Base-by-base conservation (phyloP, 257 asterid genomes). In the Nyctanthes arbortristis region DNA sequence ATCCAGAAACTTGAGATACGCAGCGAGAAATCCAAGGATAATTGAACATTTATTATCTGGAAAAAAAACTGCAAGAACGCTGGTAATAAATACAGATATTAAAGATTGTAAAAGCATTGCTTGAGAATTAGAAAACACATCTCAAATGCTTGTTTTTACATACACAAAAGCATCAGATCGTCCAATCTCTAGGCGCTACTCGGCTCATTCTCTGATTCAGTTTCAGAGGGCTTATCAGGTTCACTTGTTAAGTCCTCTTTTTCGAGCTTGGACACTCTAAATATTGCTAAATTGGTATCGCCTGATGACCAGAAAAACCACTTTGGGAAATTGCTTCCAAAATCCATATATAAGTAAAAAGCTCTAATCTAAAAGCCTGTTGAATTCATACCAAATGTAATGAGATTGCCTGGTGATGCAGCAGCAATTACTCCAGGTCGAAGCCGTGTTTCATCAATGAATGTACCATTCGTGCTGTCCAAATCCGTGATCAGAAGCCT, bases 401-500 rank as follows among this genome's bases (percentile, higher is more conserved):
- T 73, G 69, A 78, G 86, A 78, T 77, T 88, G 76, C 98, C 96
- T 30, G 98, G 89, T 8, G 75, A 65, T 63, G 96, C 98, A 68
- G 84, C 66, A 29, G 79, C 79, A 47, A 81, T 84, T 47, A 88
- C 86, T 49, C 98, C 97, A 27, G 97, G 97, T 58, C 61, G 78
- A 30, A 92, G 92, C 61, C 97, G 79, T 45, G 65, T 88, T 65
- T 86, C 96, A 20, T 74, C 94, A 1, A 92, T 79, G 80, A 84
- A 92, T 14, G 98, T 92, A 25, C 98, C 96, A 27, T 92, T 92
- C 34, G 98, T 92, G 95, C 97, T 88, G 78, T 92, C 93, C 74
- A 92, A 81, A 80, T 92, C 98, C 27, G 91, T 88, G 20, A 92
- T 74, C 77, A 90, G 69, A 3, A 92, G 95, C 67, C 69, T 88